A percentile compares a stretch with the other conserved stretches of the same genome.
These are phyloP conservation scores for Tetradesmus obliquus DNA, from an alignment of 139 green algal genomes.

Conservation along the genomic window DNA sequence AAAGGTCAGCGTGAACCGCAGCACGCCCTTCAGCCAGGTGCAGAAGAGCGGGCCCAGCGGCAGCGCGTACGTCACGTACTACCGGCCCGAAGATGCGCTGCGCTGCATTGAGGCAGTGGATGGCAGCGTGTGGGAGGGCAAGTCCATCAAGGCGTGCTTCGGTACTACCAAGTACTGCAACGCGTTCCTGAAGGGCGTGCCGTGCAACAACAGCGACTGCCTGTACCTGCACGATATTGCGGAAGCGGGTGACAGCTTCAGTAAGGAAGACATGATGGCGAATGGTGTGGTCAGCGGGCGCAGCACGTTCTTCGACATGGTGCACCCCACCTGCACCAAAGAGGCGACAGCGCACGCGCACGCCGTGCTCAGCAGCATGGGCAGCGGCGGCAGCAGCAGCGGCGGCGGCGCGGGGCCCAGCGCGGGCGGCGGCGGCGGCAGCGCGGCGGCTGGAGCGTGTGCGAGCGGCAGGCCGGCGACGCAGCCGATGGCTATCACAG, in stretches of 20 bases:
- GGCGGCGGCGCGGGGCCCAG: background rate
- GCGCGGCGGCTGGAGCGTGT: background rate
- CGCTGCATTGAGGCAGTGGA: slow-evolving; percentile 89
- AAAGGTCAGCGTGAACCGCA: slow-evolving; percentile 76
- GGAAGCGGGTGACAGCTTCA: slow-evolving; percentile 30
- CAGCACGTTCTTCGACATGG: slow-evolving; percentile 39
- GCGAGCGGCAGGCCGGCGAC: background rate
- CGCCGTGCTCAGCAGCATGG: background rate
- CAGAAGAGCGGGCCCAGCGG: slow-evolving; percentile 72
- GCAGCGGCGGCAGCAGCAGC: slow-evolving; percentile 28
- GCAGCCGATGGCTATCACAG: slow-evolving; percentile 25
- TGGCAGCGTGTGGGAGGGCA: slow-evolving; percentile 74
- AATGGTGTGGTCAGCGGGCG: slow-evolving; percentile 23
- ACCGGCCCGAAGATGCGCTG: slow-evolving; percentile 78
- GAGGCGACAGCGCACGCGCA: slow-evolving; percentile 19
- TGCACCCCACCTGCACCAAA: slow-evolving; percentile 42
- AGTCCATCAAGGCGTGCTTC: slow-evolving; percentile 87
- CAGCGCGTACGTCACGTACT: slow-evolving; percentile 91
- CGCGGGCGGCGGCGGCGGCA: slow-evolving; percentile 14
- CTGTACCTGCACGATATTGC: slow-evolving; percentile 92
- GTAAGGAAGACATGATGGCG: slow-evolving; percentile 47
- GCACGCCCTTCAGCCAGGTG: slow-evolving; percentile 49
- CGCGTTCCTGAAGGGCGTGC: slow-evolving; percentile 88
- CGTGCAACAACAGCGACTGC: slow-evolving; percentile 93
- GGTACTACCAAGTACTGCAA: slow-evolving; percentile 99